Conservation (phyloP, 2,329 filamentous ascomycete genomes). For the Penicillium italicum region DNA sequence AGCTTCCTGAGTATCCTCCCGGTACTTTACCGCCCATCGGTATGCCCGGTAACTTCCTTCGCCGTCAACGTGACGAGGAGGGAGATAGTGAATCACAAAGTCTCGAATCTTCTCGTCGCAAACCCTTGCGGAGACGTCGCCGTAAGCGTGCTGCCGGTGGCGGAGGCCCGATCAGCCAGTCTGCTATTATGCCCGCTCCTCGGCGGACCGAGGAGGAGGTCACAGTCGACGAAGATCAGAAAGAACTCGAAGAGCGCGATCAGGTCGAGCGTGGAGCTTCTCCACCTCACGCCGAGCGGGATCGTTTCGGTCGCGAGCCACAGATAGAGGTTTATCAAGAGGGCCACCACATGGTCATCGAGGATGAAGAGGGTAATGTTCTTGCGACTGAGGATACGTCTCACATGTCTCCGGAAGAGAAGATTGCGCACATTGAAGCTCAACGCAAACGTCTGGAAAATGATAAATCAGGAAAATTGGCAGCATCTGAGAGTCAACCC, state of each 20-base stretch:
- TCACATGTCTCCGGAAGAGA: conserved; percentile 53
- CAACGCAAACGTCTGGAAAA: conserved; percentile 53
- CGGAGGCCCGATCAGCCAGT: conserved; percentile 84
- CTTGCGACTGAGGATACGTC: conserved; percentile 59
- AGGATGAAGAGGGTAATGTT: conserved; percentile 85
- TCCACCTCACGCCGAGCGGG: conserved; percentile 34
- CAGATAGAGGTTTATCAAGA: conserved; percentile 73
- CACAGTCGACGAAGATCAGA: conserved; percentile 21
- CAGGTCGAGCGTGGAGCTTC: conserved; percentile 37
- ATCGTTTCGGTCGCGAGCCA: conserved; percentile 35
- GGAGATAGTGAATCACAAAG: conserved; percentile 51
- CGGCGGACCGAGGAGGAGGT: conserved; percentile 36
- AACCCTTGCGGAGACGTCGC: conserved; percentile 52
- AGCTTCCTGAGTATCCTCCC: conserved; percentile 59
- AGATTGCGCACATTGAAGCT: conserved; percentile 54
- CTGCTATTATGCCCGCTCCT: conserved; percentile 71
- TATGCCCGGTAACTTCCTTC: conserved; percentile 71
- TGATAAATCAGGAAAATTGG: conserved; percentile 46
- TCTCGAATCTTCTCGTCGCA: conserved; percentile 55
- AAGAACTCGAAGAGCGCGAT: conserved; percentile 28
- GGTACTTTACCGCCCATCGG: conserved; percentile 70
- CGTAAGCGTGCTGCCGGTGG: conserved; percentile 71
- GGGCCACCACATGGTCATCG: conserved; percentile 72
- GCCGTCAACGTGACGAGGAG: conserved; percentile 70
- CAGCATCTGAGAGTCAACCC: conserved; percentile 45